Base-by-base conservation (phyloP, 2,329 filamentous ascomycete species). In the Colletotrichum australisinense region DNA sequence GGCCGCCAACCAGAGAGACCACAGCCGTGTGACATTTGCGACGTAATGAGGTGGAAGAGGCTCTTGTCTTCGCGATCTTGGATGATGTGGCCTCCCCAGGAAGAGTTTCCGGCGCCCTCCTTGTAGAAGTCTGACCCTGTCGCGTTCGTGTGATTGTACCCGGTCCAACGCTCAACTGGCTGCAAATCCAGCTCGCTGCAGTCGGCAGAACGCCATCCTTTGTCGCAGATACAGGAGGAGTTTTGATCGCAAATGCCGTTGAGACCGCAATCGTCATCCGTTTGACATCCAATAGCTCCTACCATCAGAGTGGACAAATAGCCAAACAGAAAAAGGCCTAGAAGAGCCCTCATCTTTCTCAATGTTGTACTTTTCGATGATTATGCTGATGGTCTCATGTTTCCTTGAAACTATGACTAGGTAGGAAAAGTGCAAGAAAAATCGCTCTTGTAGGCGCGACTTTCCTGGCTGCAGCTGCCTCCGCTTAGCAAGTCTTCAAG, bases 1-100 rank as follows among this genome's bases (percentile, higher is more conserved):
- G 85, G 86, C 12, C 82, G 80, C 86, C 87, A 88, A n/a, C 83
- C 85, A 6, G 78, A 78, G 1, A 88, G 79, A 0, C 86, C 86
- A 64, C 86, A 88, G 7, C 84, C 84, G 63, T 83, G 80, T 0
- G 81, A 79, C 69, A 88, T 86, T 62, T 88, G 84, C 0, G 85
- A 83, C 1, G 82, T 81, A 57, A 88, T 79, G 0, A 88, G 81
- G 64, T 88, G 86, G 63, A 87, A 86, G 0, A 86, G 78, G 0
- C 68, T 65, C 0, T 74, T 74, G 16, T 87, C 80, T 0, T 76
- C 19, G 0, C 78, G 83, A 63, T 88, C 87, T 52, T 84, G 84
- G 0, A 88, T 65, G 42, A 88, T 86, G 14, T 82, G 82, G 0
- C 84, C 84, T 16, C 86, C 85, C 87, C 86, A 88, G 0, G 86